These are phyloP conservation scores for Pythium myriotylum DNA, from an alignment of 352 stramenopile species.

Conservation along the genomic window DNA sequence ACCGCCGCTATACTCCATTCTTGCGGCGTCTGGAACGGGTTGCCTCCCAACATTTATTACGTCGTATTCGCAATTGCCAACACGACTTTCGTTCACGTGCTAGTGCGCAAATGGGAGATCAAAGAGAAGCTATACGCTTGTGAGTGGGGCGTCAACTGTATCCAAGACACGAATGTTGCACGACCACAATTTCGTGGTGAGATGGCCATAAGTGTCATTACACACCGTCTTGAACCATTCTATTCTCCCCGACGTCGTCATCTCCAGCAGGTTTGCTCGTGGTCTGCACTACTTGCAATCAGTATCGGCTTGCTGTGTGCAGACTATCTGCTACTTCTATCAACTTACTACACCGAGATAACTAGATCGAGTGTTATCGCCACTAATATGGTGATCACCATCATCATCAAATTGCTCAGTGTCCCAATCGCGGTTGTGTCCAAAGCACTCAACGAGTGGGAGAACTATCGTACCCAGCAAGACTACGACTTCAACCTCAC, in stretches of 20 bases:
- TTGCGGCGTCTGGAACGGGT: neutral
- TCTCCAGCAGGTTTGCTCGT: conserved; percentile 29
- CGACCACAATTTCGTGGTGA: conserved; percentile 64
- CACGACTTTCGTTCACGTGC: conserved; percentile 44
- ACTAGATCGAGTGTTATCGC: conserved; percentile 24
- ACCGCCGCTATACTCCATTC: conserved; percentile 31
- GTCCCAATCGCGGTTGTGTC: conserved; percentile 30
- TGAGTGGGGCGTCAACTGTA: conserved; percentile 53
- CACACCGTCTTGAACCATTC: conserved; percentile 55
- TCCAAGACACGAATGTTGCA: conserved; percentile 23
- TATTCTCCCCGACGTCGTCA: conserved; percentile 38
- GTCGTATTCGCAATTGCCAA: conserved; percentile 52
- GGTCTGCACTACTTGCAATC: conserved; percentile 26
- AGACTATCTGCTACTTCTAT: conserved; percentile 45
- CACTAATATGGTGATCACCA: conserved; percentile 39
- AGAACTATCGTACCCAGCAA: conserved; percentile 72
- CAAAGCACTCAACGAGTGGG: conserved; percentile 57
- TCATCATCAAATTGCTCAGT: conserved; percentile 42
- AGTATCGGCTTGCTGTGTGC: conserved; percentile 28
- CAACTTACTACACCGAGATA: conserved; percentile 30
- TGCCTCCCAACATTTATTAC: conserved; percentile 15
- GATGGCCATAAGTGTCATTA: conserved; percentile 52
- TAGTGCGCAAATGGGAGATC: conserved; percentile 70
- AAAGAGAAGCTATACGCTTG: conserved; percentile 39
- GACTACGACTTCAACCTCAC: conserved; percentile 74